Base-by-base conservation (phyloP, 2,329 filamentous ascomycete genomes). In the Alternaria brassicae region DNA sequence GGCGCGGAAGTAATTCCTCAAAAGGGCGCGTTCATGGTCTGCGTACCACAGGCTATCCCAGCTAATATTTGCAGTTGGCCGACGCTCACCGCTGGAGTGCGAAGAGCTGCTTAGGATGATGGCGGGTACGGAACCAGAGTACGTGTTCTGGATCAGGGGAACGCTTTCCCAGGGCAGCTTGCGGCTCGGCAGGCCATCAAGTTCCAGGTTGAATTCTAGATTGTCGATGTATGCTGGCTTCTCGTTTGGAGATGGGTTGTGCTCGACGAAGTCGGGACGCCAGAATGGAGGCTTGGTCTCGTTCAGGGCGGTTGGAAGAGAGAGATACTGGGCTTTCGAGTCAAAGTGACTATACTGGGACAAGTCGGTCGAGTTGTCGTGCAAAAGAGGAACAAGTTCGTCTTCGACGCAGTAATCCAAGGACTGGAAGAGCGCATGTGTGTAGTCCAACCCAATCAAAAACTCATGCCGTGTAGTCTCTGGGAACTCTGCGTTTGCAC, bases 371-470 rank as follows among this genome's bases (percentile, higher is more conserved):
- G 75, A 70, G 34, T 69, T 69, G 25, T 79, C 68, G 48, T 77
- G 72, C 1, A 64, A 25, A 2, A 73, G 59, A 17, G 76, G 57
- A 0, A 71, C 53, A 2, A 77, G 64, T 42, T 77, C 75, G 32
- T 71, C 61, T 39, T 70, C 53, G 2, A 66, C 66, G n/a, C 63
- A 66, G 53, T 72, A 63, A 5, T 65, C 56, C 7, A 77, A 54
- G 0, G 72, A 71, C 39, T 78, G 72, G 63, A 85, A 85, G 2
- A 86, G 76, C 1, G 78, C 74, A 6, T 83, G 82, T 45, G 81
- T 77, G 65, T 83, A 85, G 69, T 86, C 84, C 7, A 85, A 73
- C 3, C 83, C 82, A 12, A 85, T 82, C 3, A 81, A 80, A 55
- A 79, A 85, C 52, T 86, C 84, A 65, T 83, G 82, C 3, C 76